phyloP scores from a whole-genome alignment of 495 filamentous ascomycete species.

The Neurospora sp. region DNA sequence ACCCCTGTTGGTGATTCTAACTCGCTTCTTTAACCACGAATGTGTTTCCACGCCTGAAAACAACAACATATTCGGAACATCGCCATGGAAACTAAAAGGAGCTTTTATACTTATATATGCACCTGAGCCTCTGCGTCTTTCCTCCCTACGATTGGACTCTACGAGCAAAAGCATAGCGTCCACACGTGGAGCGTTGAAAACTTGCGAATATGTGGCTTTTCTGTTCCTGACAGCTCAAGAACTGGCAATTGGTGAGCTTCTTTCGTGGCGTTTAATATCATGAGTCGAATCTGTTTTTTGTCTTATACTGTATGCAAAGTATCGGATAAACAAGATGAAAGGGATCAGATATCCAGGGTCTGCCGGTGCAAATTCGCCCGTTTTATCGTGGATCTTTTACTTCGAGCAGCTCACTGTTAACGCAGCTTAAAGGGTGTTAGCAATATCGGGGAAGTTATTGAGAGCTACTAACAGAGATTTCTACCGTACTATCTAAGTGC shows the following conservation, averaged over 20 bases:
- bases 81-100: neutral
- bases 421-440: neutral
- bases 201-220: neutral
- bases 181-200: neutral
- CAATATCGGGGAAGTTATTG: fast-evolving
- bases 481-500: neutral
- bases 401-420: neutral
- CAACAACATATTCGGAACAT: neutral
- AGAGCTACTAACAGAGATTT: neutral
- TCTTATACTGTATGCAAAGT: neutral
- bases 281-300: neutral
- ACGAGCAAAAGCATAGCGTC: too few species aligned
- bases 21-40: neutral
- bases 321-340: neutral
- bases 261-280: neutral
- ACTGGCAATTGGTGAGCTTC: neutral
- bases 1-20: neutral
- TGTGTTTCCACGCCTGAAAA: neutral
- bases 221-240: neutral
- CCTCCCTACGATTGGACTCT: neutral
- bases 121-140: neutral
- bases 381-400: neutral
- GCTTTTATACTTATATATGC: neutral
- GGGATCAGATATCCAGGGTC: neutral
- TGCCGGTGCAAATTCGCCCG: neutral